These are phyloP conservation scores for Allomyces javanicus DNA, from an alignment of 192 early-diverging fungal species.

Conservation along the genomic window DNA sequence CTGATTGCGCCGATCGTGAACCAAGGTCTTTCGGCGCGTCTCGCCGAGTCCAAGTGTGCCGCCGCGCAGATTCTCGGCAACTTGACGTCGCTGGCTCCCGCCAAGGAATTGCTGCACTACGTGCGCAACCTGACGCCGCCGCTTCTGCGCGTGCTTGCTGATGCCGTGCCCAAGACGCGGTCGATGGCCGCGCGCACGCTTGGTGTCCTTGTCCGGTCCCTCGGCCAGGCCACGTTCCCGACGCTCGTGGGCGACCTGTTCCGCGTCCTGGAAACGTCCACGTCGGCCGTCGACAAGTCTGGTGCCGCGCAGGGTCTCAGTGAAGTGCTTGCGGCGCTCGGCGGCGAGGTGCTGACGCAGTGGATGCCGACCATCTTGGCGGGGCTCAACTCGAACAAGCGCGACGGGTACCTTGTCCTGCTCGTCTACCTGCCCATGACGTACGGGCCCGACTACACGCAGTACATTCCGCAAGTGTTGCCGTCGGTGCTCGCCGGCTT, in stretches of 20 bases:
- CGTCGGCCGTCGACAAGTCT: constrained; percentile 76
- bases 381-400: constrained; percentile 42
- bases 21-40: constrained; percentile 74
- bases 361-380: constrained; percentile 77
- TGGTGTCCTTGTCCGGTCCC: constrained; percentile 72
- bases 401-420: constrained; percentile 92
- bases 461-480: constrained; percentile 70
- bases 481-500: constrained; percentile 74
- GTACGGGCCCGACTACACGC: constrained; percentile 76
- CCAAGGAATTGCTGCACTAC: constrained; percentile 82
- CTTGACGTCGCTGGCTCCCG: constrained; percentile 87
- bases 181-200: constrained; percentile 83
- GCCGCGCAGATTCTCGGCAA: constrained; percentile 97
- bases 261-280: constrained; percentile 68
- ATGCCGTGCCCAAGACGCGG: constrained; percentile 91
- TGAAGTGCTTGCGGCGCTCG: constrained; percentile 79
- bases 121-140: constrained; percentile 59
- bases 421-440: constrained; percentile 91
- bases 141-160: constrained; percentile 74
- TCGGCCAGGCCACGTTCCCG: constrained; percentile 88
- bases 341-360: constrained; percentile 60
- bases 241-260: constrained; percentile 70
- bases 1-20: constrained; percentile 85
- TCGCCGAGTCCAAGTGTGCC: constrained; percentile 78
- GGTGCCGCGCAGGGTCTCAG: constrained; percentile 94